Evolutionary conservation across 73 alveolate genomes (phyloP).

Genomic region (Symbiodinium natans): DNA sequence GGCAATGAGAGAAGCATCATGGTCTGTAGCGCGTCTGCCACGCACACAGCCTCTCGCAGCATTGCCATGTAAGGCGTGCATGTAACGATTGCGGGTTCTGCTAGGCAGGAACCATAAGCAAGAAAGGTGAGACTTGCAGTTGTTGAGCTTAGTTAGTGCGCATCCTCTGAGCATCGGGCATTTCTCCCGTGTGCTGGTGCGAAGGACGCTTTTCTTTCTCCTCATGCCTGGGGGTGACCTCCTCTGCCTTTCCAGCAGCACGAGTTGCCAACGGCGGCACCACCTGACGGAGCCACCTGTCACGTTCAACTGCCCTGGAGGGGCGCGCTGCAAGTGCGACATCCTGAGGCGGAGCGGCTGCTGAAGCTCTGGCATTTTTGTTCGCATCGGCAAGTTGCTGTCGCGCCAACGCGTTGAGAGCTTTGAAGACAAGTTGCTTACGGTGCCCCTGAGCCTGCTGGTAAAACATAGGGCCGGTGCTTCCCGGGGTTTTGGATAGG

Average conservation of each 20-base stretch:
- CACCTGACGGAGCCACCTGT: no score
- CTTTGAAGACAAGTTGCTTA: background rate
- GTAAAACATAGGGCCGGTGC: background rate
- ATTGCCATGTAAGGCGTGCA: background rate
- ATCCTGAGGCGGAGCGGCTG: background rate
- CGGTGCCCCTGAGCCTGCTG: background rate
- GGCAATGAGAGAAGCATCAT: background rate
- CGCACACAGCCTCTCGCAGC: background rate
- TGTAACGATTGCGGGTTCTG: background rate
- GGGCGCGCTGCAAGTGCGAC: background rate
- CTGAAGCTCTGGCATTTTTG: background rate
- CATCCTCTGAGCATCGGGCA: background rate
- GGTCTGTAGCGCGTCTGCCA: background rate
- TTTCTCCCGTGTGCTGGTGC: background rate
- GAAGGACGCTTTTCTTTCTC: background rate
- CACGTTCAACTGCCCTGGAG: background rate
- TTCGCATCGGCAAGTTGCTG: background rate
- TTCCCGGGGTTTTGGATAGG: background rate
- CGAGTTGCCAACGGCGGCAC: no score
- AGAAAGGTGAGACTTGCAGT: background rate
- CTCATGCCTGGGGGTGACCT: background rate
- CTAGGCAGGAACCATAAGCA: background rate
- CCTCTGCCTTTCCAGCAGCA: no score
- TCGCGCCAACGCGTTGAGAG: background rate
- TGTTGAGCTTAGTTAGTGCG: background rate